phyloP scores from a whole-genome alignment of 2,329 filamentous ascomycete species.

The Ceratocystiopsis sp. region DNA sequence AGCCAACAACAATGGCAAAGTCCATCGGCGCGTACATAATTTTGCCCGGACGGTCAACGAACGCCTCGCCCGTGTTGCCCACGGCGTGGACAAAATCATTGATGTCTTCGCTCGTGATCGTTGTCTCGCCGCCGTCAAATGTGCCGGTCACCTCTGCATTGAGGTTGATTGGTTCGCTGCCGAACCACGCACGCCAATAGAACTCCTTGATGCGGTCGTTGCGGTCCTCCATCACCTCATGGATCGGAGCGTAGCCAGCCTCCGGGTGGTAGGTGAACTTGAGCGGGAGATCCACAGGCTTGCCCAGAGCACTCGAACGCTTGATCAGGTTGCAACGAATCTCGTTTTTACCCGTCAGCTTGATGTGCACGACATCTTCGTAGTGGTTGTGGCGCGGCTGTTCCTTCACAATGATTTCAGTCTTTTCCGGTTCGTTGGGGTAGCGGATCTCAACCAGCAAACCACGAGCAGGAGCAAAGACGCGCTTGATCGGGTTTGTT shows the following conservation, averaged over 20 bases:
- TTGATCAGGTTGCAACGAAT: conserved; percentile 86
- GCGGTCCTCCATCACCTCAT: conserved; percentile 86
- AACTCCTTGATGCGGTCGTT: conserved; percentile 99
- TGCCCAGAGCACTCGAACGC: conserved; percentile 71
- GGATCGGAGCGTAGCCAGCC: conserved; percentile 91
- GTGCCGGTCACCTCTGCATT: conserved; percentile 70
- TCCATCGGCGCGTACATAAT: conserved; percentile 95
- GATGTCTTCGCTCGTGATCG: conserved; percentile 80
- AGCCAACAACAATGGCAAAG: conserved; percentile 93
- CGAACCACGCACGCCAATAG: conserved; percentile 97
- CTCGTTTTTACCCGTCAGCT: conserved; percentile 55
- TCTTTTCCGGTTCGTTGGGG: conserved; percentile 69
- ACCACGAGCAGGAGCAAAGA: conserved; percentile 73
- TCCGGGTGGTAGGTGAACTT: conserved; percentile 90
- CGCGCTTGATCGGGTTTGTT: conserved; percentile 84
- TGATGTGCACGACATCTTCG: conserved; percentile 75
- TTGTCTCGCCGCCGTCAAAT: conserved; percentile 79
- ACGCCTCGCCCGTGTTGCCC: conserved; percentile 92
- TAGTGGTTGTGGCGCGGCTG: conserved; percentile 74
- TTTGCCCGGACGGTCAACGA: conserved; percentile 90
- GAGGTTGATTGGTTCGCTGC: conserved; percentile 66
- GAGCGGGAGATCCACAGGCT: conserved; percentile 67
- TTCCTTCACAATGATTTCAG: conserved; percentile 73
- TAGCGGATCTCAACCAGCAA: conserved; percentile 77
- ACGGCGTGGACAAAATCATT: conserved; percentile 99